A percentile compares a stretch with the other conserved stretches of the same genome.
Evolutionary conservation across 2,329 filamentous ascomycete species (phyloP).

Genomic region (Cyphellophora attinorum): DNA sequence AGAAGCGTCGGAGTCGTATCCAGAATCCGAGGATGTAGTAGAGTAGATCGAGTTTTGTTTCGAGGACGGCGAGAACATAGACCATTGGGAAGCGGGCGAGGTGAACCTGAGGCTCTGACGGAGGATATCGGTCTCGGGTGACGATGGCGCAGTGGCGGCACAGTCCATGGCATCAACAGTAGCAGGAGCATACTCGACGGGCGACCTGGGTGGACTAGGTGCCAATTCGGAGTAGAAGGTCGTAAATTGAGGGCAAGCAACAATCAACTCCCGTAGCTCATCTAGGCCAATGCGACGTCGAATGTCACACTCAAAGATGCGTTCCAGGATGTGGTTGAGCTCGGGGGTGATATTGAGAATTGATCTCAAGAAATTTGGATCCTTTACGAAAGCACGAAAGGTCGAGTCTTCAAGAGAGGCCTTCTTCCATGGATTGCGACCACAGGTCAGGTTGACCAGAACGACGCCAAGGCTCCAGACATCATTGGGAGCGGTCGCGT

Average conservation of each 20-base stretch:
- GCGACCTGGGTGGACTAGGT: constrained; percentile 25
- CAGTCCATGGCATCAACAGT: constrained; percentile 27
- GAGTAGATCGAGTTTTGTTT: constrained; percentile 19
- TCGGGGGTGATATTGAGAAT: constrained; percentile 88
- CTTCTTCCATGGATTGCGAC: constrained; percentile 97
- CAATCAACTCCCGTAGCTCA: constrained; percentile 68
- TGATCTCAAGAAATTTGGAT: constrained; percentile 77
- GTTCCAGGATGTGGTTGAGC: constrained; percentile 74
- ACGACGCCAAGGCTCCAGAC: constrained; percentile 98
- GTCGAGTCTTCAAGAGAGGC: constrained; percentile 89
- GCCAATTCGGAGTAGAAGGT: constrained; percentile 26
- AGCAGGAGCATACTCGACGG: constrained; percentile 24
- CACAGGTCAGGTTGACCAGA: constrained; percentile 92
- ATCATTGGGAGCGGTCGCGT: constrained; percentile 89
- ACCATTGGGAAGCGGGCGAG: constrained; percentile 17
- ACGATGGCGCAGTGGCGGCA: constrained; percentile 24
- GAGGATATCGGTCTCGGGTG: constrained; percentile 23
- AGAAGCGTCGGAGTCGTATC: constrained; percentile 17
- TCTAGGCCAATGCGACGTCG: constrained; percentile 69
- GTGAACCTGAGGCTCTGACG: no score
- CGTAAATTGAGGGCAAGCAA: constrained; percentile 66
- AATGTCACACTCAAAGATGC: constrained; percentile 82
- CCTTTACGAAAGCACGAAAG: constrained; percentile 81
- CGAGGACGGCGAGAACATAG: constrained; percentile 15
- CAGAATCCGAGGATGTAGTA: constrained; percentile 18